Conservation (phyloP, 163 green algal species). For the Chlamydomonas reinhardtii region DNA sequence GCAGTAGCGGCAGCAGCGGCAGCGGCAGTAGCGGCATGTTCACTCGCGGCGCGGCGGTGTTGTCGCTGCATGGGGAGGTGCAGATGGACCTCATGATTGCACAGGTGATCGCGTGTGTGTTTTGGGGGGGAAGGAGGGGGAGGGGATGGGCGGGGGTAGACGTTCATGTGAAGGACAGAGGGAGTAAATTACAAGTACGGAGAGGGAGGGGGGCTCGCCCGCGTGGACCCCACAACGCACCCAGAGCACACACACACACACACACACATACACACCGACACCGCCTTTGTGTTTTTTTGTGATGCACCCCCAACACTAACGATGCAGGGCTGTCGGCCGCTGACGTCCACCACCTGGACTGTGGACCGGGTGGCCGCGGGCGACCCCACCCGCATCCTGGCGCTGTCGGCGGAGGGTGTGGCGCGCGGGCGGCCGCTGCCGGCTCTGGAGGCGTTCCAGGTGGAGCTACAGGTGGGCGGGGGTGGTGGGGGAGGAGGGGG, state of each 20-base stretch:
- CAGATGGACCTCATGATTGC: slow-evolving; percentile 73
- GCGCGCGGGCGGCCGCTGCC: slow-evolving; percentile 21
- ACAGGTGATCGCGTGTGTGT: slow-evolving; percentile 47
- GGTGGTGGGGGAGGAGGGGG: background rate
- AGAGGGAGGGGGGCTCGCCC: too few species aligned
- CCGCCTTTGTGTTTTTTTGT: too few species aligned
- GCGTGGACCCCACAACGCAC: too few species aligned
- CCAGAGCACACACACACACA: too few species aligned
- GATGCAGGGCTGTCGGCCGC: slow-evolving; percentile 62
- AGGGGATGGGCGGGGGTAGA: too few species aligned
- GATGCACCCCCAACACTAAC: too few species aligned
- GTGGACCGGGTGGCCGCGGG: slow-evolving; percentile 28
- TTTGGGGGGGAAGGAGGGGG: too few species aligned
- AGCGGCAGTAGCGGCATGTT: slow-evolving; percentile 31
- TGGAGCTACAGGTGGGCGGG: slow-evolving; percentile 45
- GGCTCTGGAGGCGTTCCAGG: slow-evolving; percentile 55
- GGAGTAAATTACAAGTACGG: too few species aligned
- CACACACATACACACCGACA: too few species aligned
- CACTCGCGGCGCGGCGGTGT: slow-evolving; percentile 55
- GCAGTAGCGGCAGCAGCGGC: background rate
- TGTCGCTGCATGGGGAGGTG: slow-evolving; percentile 61
- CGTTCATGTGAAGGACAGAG: too few species aligned
- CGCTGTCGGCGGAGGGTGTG: slow-evolving; percentile 4
- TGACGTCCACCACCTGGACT: slow-evolving; percentile 44
- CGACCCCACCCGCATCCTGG: slow-evolving; percentile 13